Conservation (phyloP, 2,329 filamentous ascomycete species). For the Thelonectria rubi region DNA sequence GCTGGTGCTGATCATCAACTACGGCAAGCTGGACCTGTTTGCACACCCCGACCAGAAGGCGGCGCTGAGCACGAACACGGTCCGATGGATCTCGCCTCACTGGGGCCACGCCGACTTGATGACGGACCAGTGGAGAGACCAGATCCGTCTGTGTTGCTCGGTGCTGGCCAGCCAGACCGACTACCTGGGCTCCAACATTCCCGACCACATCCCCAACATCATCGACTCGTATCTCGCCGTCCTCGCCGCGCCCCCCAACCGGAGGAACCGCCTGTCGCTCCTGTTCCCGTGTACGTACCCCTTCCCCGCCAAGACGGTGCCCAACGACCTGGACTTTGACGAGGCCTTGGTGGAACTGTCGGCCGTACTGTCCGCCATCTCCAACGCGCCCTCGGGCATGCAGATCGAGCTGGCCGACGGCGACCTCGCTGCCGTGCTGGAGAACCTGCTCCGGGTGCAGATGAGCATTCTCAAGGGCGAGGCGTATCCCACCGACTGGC, state of each 20-base stretch:
- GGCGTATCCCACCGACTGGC: constrained; percentile 88
- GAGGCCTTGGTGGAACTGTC: constrained; percentile 90
- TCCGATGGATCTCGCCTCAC: constrained; percentile 90
- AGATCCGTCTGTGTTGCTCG: constrained; percentile 92
- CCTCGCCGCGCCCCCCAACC: constrained; percentile 61
- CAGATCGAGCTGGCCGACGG: constrained; percentile 78
- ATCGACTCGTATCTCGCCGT: constrained; percentile 88
- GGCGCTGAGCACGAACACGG: constrained; percentile 80
- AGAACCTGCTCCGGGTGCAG: constrained; percentile 83
- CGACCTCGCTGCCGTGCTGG: constrained; percentile 78
- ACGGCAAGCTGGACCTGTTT: constrained; percentile 84
- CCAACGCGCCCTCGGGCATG: constrained; percentile 75
- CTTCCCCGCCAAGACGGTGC: constrained; percentile 78
- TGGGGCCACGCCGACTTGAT: constrained; percentile 82
- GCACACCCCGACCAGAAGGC: constrained; percentile 78
- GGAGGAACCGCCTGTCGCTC: constrained; percentile 78
- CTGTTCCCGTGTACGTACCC: constrained; percentile 92
- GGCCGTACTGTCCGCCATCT: constrained; percentile 83
- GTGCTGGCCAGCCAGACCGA: constrained; percentile 87
- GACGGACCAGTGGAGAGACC: constrained; percentile 88
- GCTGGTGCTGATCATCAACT: constrained; percentile 90
- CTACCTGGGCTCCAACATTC: constrained; percentile 80
- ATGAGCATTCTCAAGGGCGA: constrained; percentile 90
- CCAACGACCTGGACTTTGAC: constrained; percentile 73
- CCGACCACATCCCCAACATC: constrained; percentile 89